Base-by-base conservation (phyloP, 768 basidiomycete species). In the Rhizopogon vinicolor region DNA sequence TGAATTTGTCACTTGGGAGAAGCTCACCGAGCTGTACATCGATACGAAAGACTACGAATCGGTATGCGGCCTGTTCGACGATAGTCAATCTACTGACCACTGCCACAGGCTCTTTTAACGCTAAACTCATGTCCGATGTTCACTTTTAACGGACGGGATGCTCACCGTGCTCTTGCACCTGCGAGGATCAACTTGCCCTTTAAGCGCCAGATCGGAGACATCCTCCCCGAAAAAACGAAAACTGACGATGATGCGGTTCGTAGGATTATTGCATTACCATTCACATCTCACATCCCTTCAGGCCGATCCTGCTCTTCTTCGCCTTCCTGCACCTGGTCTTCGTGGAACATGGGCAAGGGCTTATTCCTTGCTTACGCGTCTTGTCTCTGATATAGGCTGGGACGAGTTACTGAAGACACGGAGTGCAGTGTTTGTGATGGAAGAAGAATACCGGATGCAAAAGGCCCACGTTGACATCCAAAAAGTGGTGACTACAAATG, bases 111-210 rank as follows among this genome's bases (percentile, higher is more conserved):
- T 0, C 76, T 98, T 13, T 77, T 98, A 41, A 97, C 96, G 1
- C 83, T 98, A 48, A 98, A 98, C 67, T 98, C 95, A n/a, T 98
- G 97, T 74, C 95, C 96, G 2, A 98, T 99, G 97, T 99, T 99
- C 74, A 98, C 97, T 7, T 98, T 91, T 74, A 97, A 97, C 65
- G 96, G 97, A 43, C 86, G 95, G 19, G 97, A 99, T 69, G 78
- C 87, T 3, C 97, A 99, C 67, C 83, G 94, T 3, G 84, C 81
- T 68, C 83, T 98, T 9, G 77, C 88, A 1, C 85, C 94, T 16
- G 76, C 87, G 1, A 84, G 86, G 57, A 80, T 94, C 6, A 92
- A 95, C 69, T 77, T 97, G 1, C 97, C 97, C 1, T 83, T 90
- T 67, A 89, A 88, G 59, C 81, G 86, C 53, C 83, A 87, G 44